These are phyloP conservation scores for Fusarium oligoseptatum DNA, from an alignment of 2,329 filamentous ascomycete genomes.

Conservation along the genomic window DNA sequence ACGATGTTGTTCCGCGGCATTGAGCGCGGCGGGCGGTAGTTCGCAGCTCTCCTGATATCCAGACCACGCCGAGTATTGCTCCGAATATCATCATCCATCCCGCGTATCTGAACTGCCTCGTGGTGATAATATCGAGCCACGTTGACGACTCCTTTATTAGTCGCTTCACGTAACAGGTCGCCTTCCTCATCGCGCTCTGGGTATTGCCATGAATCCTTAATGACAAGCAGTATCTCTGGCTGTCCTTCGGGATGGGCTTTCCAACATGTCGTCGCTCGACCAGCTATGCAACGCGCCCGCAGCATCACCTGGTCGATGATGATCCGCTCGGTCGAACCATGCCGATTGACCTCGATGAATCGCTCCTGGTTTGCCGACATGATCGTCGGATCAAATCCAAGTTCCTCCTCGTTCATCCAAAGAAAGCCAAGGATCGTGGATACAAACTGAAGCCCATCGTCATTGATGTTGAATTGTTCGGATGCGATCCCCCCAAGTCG, in stretches of 20 bases:
- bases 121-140: conserved; percentile 59
- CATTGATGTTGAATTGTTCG: conserved; percentile 60
- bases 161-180: conserved; percentile 54
- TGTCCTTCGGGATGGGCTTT: conserved; percentile 56
- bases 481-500: conserved; percentile 60
- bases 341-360: conserved; percentile 56
- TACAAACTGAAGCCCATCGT: conserved; percentile 57
- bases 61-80: conserved; percentile 51
- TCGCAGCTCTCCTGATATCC: conserved; percentile 53
- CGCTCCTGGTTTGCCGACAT: conserved; percentile 47
- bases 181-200: conserved; percentile 58
- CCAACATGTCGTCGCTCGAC: conserved; percentile 60
- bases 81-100: conserved; percentile 51
- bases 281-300: conserved; percentile 51
- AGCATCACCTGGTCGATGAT: conserved; percentile 55
- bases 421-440: conserved; percentile 57
- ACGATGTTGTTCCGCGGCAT: conserved; percentile 3
- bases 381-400: conserved; percentile 62
- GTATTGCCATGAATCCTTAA: conserved; percentile 62
- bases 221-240: conserved; percentile 52
- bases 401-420: conserved; percentile 54
- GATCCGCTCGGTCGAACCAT: conserved; percentile 54
- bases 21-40: conserved; percentile 41
- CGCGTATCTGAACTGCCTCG: conserved; percentile 54
- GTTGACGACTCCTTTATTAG: conserved; percentile 52